Evolutionary conservation across 2,329 filamentous ascomycete species (phyloP).

Genomic region (Scleromitrula shiraiana): DNA sequence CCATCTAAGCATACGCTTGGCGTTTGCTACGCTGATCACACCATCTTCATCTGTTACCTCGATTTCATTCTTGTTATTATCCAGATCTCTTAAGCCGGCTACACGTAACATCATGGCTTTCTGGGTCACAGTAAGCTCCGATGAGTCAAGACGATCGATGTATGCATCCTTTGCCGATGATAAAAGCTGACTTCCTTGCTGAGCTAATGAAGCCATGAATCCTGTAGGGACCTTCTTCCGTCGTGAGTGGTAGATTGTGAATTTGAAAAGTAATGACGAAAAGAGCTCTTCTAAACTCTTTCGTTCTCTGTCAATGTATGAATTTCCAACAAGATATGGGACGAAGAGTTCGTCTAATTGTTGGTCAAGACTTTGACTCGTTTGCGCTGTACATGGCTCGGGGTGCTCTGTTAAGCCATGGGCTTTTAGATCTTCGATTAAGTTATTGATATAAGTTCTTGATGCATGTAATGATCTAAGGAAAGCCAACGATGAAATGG

Average conservation of each 20-base stretch:
- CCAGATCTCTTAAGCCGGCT: conserved; percentile 70
- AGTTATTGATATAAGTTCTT: conserved; percentile 73
- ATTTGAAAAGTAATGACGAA: conserved; percentile 90
- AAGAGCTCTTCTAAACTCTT: conserved; percentile 72
- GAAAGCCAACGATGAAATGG: conserved; percentile 86
- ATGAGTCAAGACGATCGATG: conserved; percentile 78
- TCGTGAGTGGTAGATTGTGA: conserved; percentile 85
- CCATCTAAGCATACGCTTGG: conserved; percentile 98
- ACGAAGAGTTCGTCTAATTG: conserved; percentile 72
- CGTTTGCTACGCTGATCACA: conserved; percentile 69
- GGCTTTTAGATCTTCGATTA: conserved; percentile 88
- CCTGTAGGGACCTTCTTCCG: conserved; percentile 83
- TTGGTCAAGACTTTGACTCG: conserved; percentile 65
- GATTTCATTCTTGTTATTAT: conserved; percentile 73
- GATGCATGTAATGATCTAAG: conserved; percentile 85
- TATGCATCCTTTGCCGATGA: conserved; percentile 86
- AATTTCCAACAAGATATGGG: conserved; percentile 60
- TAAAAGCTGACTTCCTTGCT: conserved; percentile 82
- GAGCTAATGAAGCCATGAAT: conserved; percentile 86
- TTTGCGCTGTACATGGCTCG: conserved; percentile 80
- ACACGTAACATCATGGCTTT: conserved; percentile 86
- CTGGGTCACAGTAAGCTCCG: conserved; percentile 79
- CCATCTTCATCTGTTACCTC: conserved; percentile 90
- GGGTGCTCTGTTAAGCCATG: conserved; percentile 95
- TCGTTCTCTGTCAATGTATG: conserved; percentile 62